These are phyloP conservation scores for Talaromyces sp. DNA, from an alignment of 2,329 filamentous ascomycete genomes.

Conservation along the genomic window DNA sequence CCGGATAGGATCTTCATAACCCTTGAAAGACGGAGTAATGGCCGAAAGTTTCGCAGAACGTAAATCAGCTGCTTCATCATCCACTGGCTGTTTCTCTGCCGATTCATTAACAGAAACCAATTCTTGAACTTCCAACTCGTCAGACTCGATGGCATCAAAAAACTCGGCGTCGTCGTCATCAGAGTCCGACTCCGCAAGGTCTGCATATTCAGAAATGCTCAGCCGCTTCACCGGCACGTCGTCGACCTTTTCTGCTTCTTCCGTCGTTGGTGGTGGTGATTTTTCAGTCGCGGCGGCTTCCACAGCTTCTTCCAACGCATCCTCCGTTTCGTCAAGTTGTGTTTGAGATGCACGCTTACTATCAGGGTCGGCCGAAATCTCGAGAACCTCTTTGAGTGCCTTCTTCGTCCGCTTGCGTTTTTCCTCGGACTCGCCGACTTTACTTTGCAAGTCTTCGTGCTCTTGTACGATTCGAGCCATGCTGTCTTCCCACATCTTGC, in stretches of 20 bases:
- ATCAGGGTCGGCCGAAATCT: conserved; percentile 45
- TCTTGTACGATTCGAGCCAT: conserved; percentile 96
- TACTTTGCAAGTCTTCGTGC: conserved; percentile 84
- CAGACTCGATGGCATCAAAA: conserved; percentile 93
- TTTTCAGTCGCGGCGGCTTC: conserved; percentile 13
- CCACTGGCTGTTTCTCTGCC: conserved; percentile 45
- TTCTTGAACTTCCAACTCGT: conserved; percentile 70
- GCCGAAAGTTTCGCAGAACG: conserved; percentile 53
- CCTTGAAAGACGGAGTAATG: conserved; percentile 73
- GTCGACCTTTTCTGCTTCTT: neutral
- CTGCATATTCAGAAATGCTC: conserved; percentile 64
- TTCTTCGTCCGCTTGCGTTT: conserved; percentile 88
- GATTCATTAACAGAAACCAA: conserved; percentile 50
- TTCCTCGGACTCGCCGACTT: conserved; percentile 81
- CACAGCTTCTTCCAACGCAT: conserved; percentile 33
- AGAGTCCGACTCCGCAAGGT: conserved; percentile 69
- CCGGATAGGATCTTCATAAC: conserved; percentile 86
- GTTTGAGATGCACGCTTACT: conserved; percentile 30
- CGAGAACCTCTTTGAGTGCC: conserved; percentile 79
- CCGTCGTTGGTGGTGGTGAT: neutral
- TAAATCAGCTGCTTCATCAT: conserved; percentile 33
- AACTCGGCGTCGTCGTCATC: conserved; percentile 93
- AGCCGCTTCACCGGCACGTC: conserved; percentile 47
- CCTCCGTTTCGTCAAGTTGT: conserved; percentile 31
- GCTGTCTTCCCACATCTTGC: conserved; percentile 97